Percentiles rank a stretch among this genome's conserved stretches.
These are phyloP conservation scores for Protomyces lactucae-debilis DNA, from an alignment of 1,139 yeast genomes.

Conservation along the genomic window DNA sequence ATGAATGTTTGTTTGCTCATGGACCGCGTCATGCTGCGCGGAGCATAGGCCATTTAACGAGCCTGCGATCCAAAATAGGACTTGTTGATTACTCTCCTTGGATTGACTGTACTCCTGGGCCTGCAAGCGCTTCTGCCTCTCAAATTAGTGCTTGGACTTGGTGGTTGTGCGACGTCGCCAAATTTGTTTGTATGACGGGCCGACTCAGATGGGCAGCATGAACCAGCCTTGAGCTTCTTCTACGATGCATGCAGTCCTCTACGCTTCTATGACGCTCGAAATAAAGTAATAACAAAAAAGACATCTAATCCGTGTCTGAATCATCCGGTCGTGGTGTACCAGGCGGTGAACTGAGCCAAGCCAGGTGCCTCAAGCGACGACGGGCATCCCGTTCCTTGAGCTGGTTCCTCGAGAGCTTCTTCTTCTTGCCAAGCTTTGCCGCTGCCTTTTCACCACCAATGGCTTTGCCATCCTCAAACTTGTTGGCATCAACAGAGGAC, in stretches of 20 bases:
- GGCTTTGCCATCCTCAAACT: constrained; percentile 69
- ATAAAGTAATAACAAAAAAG: not conserved
- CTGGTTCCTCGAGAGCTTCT: constrained; percentile 95
- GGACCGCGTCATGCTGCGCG: not conserved
- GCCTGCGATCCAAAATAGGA: too few relatives aligned
- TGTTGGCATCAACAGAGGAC: constrained; percentile 63
- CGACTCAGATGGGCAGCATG: too few relatives aligned
- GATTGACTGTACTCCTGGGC: too few relatives aligned
- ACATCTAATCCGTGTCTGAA: constrained; percentile 17
- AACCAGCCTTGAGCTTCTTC: too few relatives aligned
- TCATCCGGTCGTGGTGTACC: constrained; percentile 27
- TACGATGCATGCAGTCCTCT: not conserved
- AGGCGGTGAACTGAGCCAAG: constrained; percentile 52
- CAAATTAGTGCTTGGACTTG: too few relatives aligned
- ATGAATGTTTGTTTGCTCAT: not conserved
- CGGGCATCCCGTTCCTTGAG: constrained; percentile 87
- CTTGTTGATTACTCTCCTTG: too few relatives aligned
- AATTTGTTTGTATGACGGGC: too few relatives aligned
- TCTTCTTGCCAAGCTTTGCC: constrained; percentile 73
- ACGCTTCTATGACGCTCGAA: not conserved
- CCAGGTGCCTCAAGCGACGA: constrained; percentile 88
- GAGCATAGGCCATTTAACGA: not conserved
- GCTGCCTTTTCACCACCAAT: constrained; percentile 40
- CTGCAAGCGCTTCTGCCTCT: too few relatives aligned
- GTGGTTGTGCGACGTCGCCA: too few relatives aligned